Evolutionary conservation across 1,284 basidiomycete species (phyloP).

Genomic region (Leccinum fuscescens): DNA sequence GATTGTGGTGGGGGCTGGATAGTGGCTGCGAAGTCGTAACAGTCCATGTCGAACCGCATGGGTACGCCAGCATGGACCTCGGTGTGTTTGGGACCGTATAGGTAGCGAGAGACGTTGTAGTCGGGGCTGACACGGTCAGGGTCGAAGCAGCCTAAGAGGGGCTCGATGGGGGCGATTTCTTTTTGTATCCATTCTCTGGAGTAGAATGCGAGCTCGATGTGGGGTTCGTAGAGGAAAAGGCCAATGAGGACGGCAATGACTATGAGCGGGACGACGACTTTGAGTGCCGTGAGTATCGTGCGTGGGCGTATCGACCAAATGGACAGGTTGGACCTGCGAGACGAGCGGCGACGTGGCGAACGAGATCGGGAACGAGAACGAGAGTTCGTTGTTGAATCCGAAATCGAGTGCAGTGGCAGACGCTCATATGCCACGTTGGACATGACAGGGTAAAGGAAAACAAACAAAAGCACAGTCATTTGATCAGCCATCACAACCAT

Average conservation of each 20-base stretch:
- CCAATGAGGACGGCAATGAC: conserved; percentile 46
- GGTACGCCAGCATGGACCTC: conserved; percentile 78
- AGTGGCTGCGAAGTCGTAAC: conserved; percentile 86
- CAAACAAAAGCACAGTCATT: background rate
- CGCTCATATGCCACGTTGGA: conserved; percentile 30
- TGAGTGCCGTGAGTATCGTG: conserved; percentile 23
- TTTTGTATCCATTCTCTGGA: conserved; percentile 68
- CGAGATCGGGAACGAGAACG: conserved; percentile 18
- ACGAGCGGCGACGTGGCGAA: conserved; percentile 23
- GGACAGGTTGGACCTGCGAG: conserved; percentile 7
- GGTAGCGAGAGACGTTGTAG: conserved; percentile 67
- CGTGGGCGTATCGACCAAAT: conserved; percentile 25
- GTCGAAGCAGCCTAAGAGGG: conserved; percentile 76
- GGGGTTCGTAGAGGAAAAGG: conserved; percentile 69
- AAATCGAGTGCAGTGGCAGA: conserved; percentile 27
- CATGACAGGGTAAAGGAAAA: conserved; percentile 15
- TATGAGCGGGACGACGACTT: conserved; percentile 35
- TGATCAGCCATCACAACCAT: too few species aligned
- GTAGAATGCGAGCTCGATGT: conserved; percentile 80
- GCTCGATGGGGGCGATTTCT: conserved; percentile 59
- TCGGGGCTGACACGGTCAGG: conserved; percentile 51
- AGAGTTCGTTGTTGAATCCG: conserved; percentile 12
- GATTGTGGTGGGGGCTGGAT: conserved; percentile 41
- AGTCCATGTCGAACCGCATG: conserved; percentile 77
- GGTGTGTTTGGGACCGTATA: conserved; percentile 59